These are phyloP conservation scores for Chrysopogon serrulatus DNA, from an alignment of 176 grass and related monocot genomes.

Conservation along the genomic window DNA sequence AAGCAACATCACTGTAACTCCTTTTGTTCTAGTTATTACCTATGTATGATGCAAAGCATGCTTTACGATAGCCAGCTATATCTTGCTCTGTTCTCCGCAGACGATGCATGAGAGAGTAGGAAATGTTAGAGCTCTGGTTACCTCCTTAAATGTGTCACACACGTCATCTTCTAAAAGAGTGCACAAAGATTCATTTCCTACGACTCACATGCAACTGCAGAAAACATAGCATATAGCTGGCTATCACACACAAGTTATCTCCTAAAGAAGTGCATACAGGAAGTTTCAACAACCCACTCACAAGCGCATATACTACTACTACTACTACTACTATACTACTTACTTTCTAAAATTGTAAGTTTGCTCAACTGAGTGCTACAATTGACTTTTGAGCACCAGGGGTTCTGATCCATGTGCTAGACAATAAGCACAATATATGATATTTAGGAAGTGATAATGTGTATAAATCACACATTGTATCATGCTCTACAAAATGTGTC, in stretches of 20 bases:
- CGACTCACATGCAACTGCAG: too few species aligned
- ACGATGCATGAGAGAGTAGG: neutral
- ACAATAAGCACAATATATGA: neutral
- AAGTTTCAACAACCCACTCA: neutral
- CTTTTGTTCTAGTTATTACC: too few species aligned
- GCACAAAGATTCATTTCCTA: neutral
- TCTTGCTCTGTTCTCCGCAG: neutral
- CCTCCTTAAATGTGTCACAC: neutral
- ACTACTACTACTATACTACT: too few species aligned
- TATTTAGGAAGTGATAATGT: neutral
- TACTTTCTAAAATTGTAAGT: neutral
- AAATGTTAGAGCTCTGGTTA: neutral
- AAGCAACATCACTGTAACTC: too few species aligned
- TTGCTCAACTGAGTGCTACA: neutral
- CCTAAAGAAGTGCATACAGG: neutral
- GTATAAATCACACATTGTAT: neutral
- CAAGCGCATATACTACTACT: neutral
- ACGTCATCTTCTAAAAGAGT: neutral
- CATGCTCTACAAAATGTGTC: neutral
- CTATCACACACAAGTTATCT: neutral
- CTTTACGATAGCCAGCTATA: neutral
- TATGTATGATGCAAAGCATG: neutral
- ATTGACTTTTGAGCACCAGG: neutral
- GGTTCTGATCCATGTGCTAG: too few species aligned
- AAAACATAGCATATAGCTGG: neutral